phyloP scores from a whole-genome alignment of 805 yeast genomes.

The Yarrowia osloensis region DNA sequence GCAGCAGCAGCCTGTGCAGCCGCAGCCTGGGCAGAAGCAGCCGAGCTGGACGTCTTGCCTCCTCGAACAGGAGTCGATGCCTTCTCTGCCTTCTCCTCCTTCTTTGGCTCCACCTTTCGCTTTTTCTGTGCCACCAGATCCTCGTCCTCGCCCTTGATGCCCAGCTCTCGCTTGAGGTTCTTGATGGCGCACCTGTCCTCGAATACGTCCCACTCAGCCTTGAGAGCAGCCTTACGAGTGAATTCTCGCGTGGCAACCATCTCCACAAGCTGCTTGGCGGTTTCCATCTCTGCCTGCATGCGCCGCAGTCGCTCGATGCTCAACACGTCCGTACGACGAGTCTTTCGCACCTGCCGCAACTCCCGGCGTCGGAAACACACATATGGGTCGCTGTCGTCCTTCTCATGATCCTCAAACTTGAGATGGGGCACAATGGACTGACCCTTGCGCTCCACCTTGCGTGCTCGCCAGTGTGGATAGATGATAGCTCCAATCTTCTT shows the following conservation, averaged over 20 bases:
- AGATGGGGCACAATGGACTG: slow-evolving; percentile 70
- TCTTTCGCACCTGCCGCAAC: slow-evolving; percentile 91
- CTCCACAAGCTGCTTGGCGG: slow-evolving; percentile 68
- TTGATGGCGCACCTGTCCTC: slow-evolving; percentile 72
- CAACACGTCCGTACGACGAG: slow-evolving; percentile 89
- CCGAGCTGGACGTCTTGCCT: slow-evolving; percentile 34
- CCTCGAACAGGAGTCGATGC: slow-evolving; percentile 32
- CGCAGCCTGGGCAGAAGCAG: slow-evolving; percentile 39
- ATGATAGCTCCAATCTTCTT: slow-evolving; percentile 60
- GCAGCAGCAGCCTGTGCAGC: slow-evolving; percentile 31
- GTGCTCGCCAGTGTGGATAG: slow-evolving; percentile 77
- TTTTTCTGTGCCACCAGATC: slow-evolving; percentile 77
- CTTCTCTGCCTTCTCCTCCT: slow-evolving; percentile 33
- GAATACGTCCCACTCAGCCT: slow-evolving; percentile 67
- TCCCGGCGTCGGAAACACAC: slow-evolving; percentile 95
- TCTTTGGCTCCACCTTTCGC: slow-evolving; percentile 40
- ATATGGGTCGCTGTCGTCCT: slow-evolving; percentile 93
- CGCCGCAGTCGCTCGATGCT: slow-evolving; percentile 80
- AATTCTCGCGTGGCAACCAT: slow-evolving; percentile 75
- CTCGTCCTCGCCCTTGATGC: slow-evolving; percentile 81
- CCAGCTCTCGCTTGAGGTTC: slow-evolving; percentile 69
- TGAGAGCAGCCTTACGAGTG: slow-evolving; percentile 59
- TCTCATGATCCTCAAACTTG: slow-evolving; percentile 83
- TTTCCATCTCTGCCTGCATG: slow-evolving; percentile 72
- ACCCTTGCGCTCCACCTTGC: slow-evolving; percentile 73